Base-by-base conservation (phyloP, 352 stramenopile genomes). In the Peronosclerospora sorghi region DNA sequence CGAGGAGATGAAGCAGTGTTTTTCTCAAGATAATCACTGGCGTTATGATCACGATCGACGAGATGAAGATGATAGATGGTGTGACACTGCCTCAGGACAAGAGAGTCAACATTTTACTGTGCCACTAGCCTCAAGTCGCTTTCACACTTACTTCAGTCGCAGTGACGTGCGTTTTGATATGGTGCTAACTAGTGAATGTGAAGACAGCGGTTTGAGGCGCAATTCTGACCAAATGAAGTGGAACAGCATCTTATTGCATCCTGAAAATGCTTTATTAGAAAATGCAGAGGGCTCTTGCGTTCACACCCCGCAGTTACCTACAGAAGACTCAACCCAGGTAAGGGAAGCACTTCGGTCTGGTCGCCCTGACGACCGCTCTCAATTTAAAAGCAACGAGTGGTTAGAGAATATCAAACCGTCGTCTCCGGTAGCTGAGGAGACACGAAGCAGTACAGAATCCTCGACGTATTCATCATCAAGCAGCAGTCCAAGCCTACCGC, bases 141-240 rank as follows among this genome's bases (percentile, higher is more conserved):
- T 21, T 20, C 35, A 51, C 37, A 54, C 49, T 5, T 41, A 54
- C 40, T 71, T 59, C 38, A 71, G 54, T 15, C 40, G 46, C 28
- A 65, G 57, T 17, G 57, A 65, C 35, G 53, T 51, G 17, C 54
- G 57, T 4, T 65, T 59, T 40, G 53, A 65, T 19, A 39, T 45
- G 18, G 8, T 57, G 14, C 26, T 27, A 34, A 45, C 41, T 17
- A 42, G 37, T 2, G 45, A 45, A n/a, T n/a, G n/a, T 14, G 12
- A 28, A 13, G 53, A 55, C 14, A 21, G 38, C 37, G 40, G 47
- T 13, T 34, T 51, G 26, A 56, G 35, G 6, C 36, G 54, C 32
- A 57, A 34, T 39, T 45, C 46, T 9, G 45, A 57, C 43, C 32
- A 41, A 24, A 54, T 57, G 45, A 26, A 56, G 32, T 54, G 45